Percentiles rank a stretch among this genome's conserved stretches.
phyloP scores from a whole-genome alignment of 371 early-diverging fungal genomes.

The Massospora cicadina region DNA sequence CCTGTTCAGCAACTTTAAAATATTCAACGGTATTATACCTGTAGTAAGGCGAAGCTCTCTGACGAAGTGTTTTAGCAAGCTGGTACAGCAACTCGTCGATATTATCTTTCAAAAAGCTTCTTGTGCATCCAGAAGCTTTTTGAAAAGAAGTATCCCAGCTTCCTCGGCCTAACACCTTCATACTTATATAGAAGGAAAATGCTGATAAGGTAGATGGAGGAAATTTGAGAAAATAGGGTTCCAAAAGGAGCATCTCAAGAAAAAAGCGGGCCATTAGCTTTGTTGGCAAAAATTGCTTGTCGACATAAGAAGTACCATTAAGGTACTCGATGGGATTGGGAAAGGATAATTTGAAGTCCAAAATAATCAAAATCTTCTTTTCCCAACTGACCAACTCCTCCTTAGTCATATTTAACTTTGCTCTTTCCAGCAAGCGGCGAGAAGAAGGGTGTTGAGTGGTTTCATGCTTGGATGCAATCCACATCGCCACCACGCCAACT shows the following conservation, averaged over 20 bases:
- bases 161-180: neutral
- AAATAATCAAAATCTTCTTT: neutral
- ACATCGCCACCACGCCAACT: neutral
- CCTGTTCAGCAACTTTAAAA: neutral
- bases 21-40: neutral
- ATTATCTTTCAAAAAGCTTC: neutral
- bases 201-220: neutral
- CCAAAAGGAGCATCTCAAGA: neutral
- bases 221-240: neutral
- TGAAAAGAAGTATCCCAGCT: neutral
- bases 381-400: neutral
- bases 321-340: neutral
- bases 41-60: neutral
- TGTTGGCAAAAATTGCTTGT: neutral
- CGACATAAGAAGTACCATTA: neutral
- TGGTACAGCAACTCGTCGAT: neutral
- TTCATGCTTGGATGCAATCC: neutral
- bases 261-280: constrained; percentile 3
- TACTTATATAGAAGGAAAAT: neutral
- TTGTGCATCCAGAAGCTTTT: neutral
- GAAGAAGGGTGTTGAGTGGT: neutral
- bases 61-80: neutral
- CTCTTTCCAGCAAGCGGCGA: neutral
- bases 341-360: neutral
- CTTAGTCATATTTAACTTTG: neutral